phyloP scores from a whole-genome alignment of 352 stramenopile species.

The Pythium scleroteichum region DNA sequence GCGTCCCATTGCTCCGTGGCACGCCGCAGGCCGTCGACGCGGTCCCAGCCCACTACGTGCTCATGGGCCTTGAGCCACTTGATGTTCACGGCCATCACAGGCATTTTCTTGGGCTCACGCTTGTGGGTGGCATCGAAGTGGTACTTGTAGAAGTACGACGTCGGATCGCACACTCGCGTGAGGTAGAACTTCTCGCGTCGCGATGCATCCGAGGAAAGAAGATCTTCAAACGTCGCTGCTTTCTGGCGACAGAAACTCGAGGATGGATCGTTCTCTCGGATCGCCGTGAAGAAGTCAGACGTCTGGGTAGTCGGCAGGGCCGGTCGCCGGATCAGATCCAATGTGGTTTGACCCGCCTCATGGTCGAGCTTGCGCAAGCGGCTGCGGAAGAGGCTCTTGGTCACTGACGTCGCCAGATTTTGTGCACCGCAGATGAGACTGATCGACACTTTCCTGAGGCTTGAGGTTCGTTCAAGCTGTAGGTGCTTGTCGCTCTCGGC shows the following conservation, averaged over 20 bases:
- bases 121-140: slow-evolving; percentile 71
- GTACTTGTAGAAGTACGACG: slow-evolving; percentile 91
- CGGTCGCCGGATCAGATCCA: slow-evolving; percentile 76
- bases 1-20: slow-evolving; percentile 77
- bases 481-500: not conserved
- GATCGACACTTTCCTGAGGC: slow-evolving; percentile 72
- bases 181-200: slow-evolving; percentile 80
- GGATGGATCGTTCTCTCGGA: slow-evolving; percentile 78
- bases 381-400: slow-evolving; percentile 72
- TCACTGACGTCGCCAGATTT: slow-evolving; percentile 67
- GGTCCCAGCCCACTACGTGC: slow-evolving; percentile 84
- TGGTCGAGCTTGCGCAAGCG: slow-evolving; percentile 65
- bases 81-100: slow-evolving; percentile 58
- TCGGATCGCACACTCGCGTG: slow-evolving; percentile 83
- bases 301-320: slow-evolving; percentile 39
- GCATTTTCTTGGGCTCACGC: slow-evolving; percentile 63
- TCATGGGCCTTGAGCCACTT: slow-evolving; percentile 84
- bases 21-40: slow-evolving; percentile 76
- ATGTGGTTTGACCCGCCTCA: slow-evolving; percentile 41
- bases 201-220: slow-evolving; percentile 63
- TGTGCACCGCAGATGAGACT: slow-evolving; percentile 75
- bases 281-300: slow-evolving; percentile 78
- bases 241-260: slow-evolving; percentile 82
- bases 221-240: slow-evolving; percentile 73
- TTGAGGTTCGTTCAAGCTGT: slow-evolving; percentile 19